Base-by-base conservation (phyloP, 2,329 filamentous ascomycete genomes). In the Trichoderma sp. region DNA sequence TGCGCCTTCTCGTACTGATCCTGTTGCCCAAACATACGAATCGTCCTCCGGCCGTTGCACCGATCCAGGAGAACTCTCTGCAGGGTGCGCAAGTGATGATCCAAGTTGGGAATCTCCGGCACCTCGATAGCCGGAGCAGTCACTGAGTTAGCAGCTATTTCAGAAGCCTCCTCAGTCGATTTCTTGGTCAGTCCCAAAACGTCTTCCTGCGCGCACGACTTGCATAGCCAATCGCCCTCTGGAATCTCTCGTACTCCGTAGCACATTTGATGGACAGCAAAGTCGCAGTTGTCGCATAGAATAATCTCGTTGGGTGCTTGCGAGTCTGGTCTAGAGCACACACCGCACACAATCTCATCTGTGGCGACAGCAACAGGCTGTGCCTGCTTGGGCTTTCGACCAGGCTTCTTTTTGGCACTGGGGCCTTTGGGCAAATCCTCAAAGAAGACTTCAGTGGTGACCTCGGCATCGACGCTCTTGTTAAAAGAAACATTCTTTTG, bases 1-100 rank as follows among this genome's bases (percentile, higher is more conserved):
- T 91, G 88, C 1, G 95, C 91, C 78, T 97, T 97, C 21, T 88
- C 85, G 74, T 88, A 85, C 12, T 88, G 85, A 67, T 91, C 89
- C 15, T 87, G 84, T 74, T 90, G 87, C 0, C 87, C 88, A 69
- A 83, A 84, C 61, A 90, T 83, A 72, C 84, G 87, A 61, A 91
- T 84, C 6, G 84, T 83, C 30, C 86, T 85, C 64, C 84, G 84
- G 2, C 89, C 89, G 0, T 86, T 86, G 75, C 90, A 89, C 28
- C 87, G 85, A 75, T 90, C 88, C 12, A 91, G 76, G 14, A 91
- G 77, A 9, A 89, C 82, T 8, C 88, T 84, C 76, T 91, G 88
- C 75, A 87, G 82, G 6, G 79, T 80, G 28, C 81, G 81, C 5
- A 91, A 76, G 77, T 91, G 89, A 18, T 82, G 79, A 47, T 86